phyloP scores from a whole-genome alignment of 768 basidiomycete species.

The Gloeostereum incarnatum region DNA sequence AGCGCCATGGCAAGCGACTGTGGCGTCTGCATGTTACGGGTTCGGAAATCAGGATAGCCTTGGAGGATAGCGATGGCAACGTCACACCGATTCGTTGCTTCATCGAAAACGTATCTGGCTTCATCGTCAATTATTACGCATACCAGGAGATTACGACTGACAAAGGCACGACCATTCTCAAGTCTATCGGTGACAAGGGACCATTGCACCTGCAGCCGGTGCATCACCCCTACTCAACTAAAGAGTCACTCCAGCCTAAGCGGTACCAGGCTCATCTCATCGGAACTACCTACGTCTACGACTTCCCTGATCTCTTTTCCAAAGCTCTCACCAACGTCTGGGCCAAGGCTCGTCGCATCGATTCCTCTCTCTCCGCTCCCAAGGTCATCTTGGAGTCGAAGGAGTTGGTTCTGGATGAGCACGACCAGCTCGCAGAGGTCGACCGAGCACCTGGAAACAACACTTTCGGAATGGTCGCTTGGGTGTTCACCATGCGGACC shows the following conservation, averaged over 20 bases:
- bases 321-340: conserved; percentile 94
- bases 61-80: conserved; percentile 94
- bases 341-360: conserved; percentile 56
- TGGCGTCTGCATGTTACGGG: conserved; percentile 98
- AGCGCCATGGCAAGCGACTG: conserved; percentile 94
- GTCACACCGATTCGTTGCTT: conserved; percentile 94
- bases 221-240: conserved; percentile 88
- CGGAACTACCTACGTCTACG: conserved; percentile 98
- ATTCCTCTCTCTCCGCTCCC: conserved; percentile 64
- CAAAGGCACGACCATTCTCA: conserved; percentile 89
- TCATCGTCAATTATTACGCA: conserved; percentile 96
- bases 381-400: conserved; percentile 73
- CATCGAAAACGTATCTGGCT: conserved; percentile 98
- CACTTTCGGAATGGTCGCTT: conserved; percentile 94
- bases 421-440: conserved; percentile 85
- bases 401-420: conserved; percentile 91
- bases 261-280: conserved; percentile 98
- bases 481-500: conserved; percentile 88
- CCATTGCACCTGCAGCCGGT: conserved; percentile 95
- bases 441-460: conserved; percentile 92
- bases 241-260: conserved; percentile 96
- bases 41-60: conserved; percentile 90
- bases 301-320: conserved; percentile 98
- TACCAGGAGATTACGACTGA: conserved; percentile 98
- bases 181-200: conserved; percentile 97